Percentiles rank a stretch among this genome's conserved stretches.
Conservation (phyloP, 192 early-diverging fungal species). For the Umbelopsis sp. region DNA sequence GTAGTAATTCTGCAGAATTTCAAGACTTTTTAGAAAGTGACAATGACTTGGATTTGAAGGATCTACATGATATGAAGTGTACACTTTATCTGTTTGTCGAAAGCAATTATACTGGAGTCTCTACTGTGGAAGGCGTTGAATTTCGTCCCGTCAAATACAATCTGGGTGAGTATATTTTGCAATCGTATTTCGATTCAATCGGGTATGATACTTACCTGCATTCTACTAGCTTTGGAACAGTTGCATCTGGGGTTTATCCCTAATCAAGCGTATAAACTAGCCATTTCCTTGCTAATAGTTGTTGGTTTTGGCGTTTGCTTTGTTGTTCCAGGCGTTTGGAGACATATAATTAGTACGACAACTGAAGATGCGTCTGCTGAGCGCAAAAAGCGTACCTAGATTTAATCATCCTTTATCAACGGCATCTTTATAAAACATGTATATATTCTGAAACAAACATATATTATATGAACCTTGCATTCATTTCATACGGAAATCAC, state of each 20-base stretch:
- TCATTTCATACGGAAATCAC: too few relatives aligned
- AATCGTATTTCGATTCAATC: too few relatives aligned
- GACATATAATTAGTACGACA: background rate
- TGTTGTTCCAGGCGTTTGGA: background rate
- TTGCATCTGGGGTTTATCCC: constrained; percentile 5
- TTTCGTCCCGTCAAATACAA: constrained; percentile 6
- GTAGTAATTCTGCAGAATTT: background rate
- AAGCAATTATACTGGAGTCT: constrained; percentile 21
- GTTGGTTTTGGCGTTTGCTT: background rate
- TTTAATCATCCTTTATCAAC: too few relatives aligned
- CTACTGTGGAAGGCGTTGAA: background rate
- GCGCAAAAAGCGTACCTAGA: constrained; percentile 6
- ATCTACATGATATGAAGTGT: background rate
- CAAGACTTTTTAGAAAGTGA: constrained; percentile 5
- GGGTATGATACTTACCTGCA: too few relatives aligned
- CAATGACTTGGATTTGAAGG: background rate
- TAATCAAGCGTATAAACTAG: constrained; percentile 11
- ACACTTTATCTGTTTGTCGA: constrained; percentile 4
- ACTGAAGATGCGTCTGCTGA: background rate
- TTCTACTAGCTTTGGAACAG: background rate
- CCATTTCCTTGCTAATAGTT: background rate
- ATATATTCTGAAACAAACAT: too few relatives aligned
- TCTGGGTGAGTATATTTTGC: background rate
- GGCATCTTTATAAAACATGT: too few relatives aligned
- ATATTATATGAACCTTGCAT: too few relatives aligned